A percentile compares a stretch with the other conserved stretches of the same genome.
phyloP scores from a whole-genome alignment of 2,329 filamentous ascomycete genomes.

The Colletotrichum sp. region DNA sequence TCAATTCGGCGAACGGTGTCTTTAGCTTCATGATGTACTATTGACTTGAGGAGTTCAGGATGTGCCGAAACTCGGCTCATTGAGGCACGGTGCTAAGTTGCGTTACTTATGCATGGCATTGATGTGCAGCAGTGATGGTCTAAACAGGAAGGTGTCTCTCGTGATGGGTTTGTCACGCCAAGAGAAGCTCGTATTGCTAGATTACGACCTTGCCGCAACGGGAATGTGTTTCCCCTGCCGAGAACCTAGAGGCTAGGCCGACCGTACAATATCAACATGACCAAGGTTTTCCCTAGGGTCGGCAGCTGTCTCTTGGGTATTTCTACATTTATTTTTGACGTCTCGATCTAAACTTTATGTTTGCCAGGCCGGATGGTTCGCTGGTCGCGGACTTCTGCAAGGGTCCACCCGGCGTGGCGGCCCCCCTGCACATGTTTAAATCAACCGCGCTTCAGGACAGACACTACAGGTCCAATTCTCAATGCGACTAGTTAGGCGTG shows the following conservation, averaged over 20 bases:
- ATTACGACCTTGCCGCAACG: background rate
- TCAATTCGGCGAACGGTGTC: background rate
- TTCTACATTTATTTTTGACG: too few species aligned
- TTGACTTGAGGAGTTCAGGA: too few species aligned
- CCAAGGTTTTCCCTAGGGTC: background rate
- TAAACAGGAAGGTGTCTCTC: conserved; percentile 4
- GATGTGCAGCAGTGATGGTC: background rate
- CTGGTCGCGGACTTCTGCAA: background rate
- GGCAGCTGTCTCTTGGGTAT: too few species aligned
- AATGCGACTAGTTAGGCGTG: rapidly evolving
- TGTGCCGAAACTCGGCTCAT: background rate
- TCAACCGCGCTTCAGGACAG: background rate
- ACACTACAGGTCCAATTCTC: background rate
- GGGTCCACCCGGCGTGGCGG: background rate
- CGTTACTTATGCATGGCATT: background rate
- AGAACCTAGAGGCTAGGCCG: background rate
- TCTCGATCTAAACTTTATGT: background rate
- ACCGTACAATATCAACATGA: background rate
- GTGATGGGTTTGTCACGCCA: background rate
- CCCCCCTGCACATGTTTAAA: background rate
- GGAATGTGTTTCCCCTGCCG: background rate
- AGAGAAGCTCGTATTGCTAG: background rate
- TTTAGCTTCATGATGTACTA: background rate
- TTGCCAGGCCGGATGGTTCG: background rate
- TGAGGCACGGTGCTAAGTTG: background rate